phyloP scores from a whole-genome alignment of 2,329 filamentous ascomycete genomes.

The Paraphaeosphaeria minitans region DNA sequence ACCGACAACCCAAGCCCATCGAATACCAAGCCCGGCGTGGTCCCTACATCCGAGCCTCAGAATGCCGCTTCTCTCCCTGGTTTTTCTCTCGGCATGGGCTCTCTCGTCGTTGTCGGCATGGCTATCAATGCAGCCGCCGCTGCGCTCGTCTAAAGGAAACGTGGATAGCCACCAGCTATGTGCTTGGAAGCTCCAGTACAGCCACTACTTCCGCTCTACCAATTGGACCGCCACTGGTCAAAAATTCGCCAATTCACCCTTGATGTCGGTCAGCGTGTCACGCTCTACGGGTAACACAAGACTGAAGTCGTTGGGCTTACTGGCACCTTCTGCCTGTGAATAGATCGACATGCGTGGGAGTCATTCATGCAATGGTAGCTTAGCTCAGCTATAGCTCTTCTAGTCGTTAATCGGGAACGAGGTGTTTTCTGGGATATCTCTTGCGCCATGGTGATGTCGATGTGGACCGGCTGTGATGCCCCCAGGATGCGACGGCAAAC shows the following conservation, averaged over 20 bases:
- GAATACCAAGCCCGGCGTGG: constrained; percentile 11
- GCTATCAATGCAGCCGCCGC: constrained; percentile 22
- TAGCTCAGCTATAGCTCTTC: constrained; percentile 10
- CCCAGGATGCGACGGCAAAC: no score
- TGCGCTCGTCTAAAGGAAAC: constrained; percentile 21
- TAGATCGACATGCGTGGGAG: neutral
- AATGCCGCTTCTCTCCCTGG: constrained; percentile 27
- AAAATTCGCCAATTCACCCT: neutral
- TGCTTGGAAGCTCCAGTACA: constrained; percentile 13
- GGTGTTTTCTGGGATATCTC: neutral
- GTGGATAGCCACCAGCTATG: constrained; percentile 7
- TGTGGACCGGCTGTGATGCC: neutral
- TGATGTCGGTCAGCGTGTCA: neutral
- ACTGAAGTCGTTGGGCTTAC: no score
- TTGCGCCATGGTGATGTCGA: neutral
- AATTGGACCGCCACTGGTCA: neutral
- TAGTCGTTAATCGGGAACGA: constrained; percentile 1
- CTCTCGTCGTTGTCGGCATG: constrained; percentile 29
- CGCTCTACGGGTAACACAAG: neutral
- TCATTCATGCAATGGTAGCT: constrained; percentile 14
- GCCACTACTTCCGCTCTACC: constrained; percentile 8
- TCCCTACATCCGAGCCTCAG: constrained; percentile 8
- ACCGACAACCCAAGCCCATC: neutral
- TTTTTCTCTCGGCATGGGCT: constrained; percentile 25
- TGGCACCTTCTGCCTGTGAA: neutral